A percentile compares a stretch with the other conserved stretches of the same genome.
Evolutionary conservation across 306 rosid species (phyloP).

Genomic region (Cotoneaster glaucophyllus): DNA sequence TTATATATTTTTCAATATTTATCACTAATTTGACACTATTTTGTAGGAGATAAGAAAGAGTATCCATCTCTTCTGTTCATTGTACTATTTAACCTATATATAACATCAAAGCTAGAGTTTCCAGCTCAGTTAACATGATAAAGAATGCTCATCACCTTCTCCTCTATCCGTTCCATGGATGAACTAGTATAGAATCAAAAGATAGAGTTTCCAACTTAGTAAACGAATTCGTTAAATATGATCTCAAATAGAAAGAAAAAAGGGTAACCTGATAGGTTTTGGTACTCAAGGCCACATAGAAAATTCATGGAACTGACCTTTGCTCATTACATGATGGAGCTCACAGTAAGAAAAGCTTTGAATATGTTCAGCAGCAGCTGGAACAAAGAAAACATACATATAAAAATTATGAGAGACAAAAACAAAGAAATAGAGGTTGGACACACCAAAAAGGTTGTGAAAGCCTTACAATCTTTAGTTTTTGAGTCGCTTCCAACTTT

Average conservation of each 20-base stretch:
- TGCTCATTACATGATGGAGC: background rate
- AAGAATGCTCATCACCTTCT: no score
- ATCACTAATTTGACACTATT: background rate
- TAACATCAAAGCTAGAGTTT: background rate
- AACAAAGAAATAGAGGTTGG: background rate
- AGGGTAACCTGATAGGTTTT: background rate
- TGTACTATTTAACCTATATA: background rate
- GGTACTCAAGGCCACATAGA: background rate
- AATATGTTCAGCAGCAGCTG: background rate
- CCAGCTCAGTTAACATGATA: background rate
- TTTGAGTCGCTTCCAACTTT: no score
- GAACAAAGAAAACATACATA: background rate
- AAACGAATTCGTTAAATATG: no score
- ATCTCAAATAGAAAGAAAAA: no score
- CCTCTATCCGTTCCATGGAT: no score
- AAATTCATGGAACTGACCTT: conserved; percentile 1
- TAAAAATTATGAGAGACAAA: background rate
- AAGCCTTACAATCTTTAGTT: no score
- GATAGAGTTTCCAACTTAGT: no score
- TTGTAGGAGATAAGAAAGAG: background rate
- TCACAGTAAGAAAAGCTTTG: background rate
- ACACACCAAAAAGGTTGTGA: background rate
- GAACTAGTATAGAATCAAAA: no score
- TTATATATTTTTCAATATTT: background rate
- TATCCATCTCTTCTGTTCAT: background rate